Evolutionary conservation across 108 stramenopile species (phyloP).

Genomic region (Skeletonema potamos): DNA sequence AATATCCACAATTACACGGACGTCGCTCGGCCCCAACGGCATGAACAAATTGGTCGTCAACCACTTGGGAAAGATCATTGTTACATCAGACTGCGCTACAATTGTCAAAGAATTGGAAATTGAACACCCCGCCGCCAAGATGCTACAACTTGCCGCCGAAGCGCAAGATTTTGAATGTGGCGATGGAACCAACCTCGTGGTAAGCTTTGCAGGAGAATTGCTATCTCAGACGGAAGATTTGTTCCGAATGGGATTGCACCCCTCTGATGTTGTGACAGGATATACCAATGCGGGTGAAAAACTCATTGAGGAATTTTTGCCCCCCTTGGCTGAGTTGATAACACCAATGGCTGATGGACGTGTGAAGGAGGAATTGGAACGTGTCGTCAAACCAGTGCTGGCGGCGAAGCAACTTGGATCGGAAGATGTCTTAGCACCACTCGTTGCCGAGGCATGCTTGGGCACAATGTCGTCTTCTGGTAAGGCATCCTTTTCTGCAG

Average conservation of each 20-base stretch:
- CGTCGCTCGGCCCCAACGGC: slow-evolving; percentile 97
- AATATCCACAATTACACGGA: slow-evolving; percentile 89
- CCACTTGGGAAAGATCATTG: slow-evolving; percentile 98
- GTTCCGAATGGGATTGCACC: slow-evolving; percentile 92
- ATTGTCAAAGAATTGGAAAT: slow-evolving; percentile 96
- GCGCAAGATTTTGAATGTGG: slow-evolving; percentile 96
- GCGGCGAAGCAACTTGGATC: slow-evolving; percentile 91
- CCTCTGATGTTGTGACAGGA: slow-evolving; percentile 92
- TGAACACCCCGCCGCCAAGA: slow-evolving; percentile 97
- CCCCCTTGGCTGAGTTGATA: slow-evolving; percentile 57
- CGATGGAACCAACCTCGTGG: slow-evolving; percentile 94
- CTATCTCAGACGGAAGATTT: slow-evolving; percentile 88
- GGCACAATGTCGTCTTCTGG: slow-evolving; percentile 69
- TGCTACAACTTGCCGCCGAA: slow-evolving; percentile 90
- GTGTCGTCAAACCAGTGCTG: slow-evolving; percentile 80
- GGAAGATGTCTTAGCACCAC: slow-evolving; percentile 81
- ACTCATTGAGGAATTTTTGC: slow-evolving; percentile 67
- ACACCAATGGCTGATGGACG: slow-evolving; percentile 55
- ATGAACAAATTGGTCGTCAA: slow-evolving; percentile 99
- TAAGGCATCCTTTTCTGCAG: slow-evolving; percentile 57
- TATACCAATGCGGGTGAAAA: slow-evolving; percentile 78
- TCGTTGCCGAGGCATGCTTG: slow-evolving; percentile 93
- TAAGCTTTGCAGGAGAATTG: slow-evolving; percentile 93
- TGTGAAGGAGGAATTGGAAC: slow-evolving; percentile 47
- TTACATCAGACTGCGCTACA: slow-evolving; percentile 95